These are phyloP conservation scores for Cinchona pubescens DNA, from an alignment of 257 asterid species.

Conservation along the genomic window DNA sequence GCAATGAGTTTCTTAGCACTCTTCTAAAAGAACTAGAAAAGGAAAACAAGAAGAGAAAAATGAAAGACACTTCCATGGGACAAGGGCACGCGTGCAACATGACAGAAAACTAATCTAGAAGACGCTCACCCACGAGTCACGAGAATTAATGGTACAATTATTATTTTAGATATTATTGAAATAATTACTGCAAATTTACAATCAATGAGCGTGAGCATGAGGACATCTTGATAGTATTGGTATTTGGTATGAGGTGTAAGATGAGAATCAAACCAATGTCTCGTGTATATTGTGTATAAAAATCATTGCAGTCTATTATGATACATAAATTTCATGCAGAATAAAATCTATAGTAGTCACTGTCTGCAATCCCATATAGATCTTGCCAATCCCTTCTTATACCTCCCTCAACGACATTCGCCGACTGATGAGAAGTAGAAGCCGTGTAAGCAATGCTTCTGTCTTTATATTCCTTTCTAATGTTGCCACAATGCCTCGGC, in stretches of 20 bases:
- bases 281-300: too few relatives aligned
- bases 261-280: background rate
- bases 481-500: slow-evolving; percentile 59
- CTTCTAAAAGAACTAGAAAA: too few relatives aligned
- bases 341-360: slow-evolving; percentile 34
- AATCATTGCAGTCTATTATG: background rate
- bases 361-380: slow-evolving; percentile 25
- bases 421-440: slow-evolving; percentile 32
- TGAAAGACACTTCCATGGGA: too few relatives aligned
- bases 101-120: too few relatives aligned
- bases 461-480: slow-evolving; percentile 45
- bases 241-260: background rate
- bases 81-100: too few relatives aligned
- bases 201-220: background rate
- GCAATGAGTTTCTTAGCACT: too few relatives aligned
- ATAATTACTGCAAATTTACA: background rate
- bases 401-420: slow-evolving; percentile 20
- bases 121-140: too few relatives aligned
- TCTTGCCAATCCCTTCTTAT: slow-evolving; percentile 18
- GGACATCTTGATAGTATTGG: background rate
- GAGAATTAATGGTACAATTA: too few relatives aligned
- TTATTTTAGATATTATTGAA: background rate
- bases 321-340: slow-evolving; percentile 29
- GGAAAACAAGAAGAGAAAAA: background rate
- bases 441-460: slow-evolving; percentile 10